Evolutionary conservation across 306 rosid genomes (phyloP).

Genomic region (Prosopis cineraria): DNA sequence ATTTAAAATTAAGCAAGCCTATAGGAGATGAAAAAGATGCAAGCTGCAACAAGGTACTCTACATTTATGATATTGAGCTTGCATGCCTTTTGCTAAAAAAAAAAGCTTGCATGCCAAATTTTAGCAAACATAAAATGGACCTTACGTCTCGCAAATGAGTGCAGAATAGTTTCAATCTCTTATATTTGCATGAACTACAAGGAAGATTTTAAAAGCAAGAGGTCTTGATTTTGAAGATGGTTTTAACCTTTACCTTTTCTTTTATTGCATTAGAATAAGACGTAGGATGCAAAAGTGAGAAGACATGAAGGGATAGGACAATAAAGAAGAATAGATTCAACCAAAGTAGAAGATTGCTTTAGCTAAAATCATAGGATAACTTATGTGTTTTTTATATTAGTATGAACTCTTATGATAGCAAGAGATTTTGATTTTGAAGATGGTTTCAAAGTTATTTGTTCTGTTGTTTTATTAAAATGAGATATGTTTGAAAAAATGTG

Average conservation of each 20-base stretch:
- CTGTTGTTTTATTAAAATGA: background rate
- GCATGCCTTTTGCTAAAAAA: no score
- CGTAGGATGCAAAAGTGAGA: background rate
- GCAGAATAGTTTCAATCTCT: background rate
- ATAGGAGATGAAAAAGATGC: no score
- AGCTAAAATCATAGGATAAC: background rate
- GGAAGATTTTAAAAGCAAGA: background rate
- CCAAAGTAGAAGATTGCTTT: background rate
- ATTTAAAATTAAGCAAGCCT: no score
- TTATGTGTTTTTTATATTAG: no score
- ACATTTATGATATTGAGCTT: conserved; percentile 19
- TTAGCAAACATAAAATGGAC: conserved; percentile 4
- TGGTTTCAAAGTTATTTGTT: no score
- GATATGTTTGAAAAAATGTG: background rate
- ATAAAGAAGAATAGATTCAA: background rate
- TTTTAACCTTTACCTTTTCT: background rate
- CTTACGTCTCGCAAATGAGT: background rate
- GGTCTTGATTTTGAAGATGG: background rate
- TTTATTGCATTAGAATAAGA: background rate
- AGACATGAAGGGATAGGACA: background rate
- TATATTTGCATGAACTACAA: background rate
- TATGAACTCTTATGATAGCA: no score
- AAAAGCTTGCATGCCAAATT: conserved; percentile 15
- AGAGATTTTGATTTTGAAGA: no score
- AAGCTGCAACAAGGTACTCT: no score